Conservation (phyloP, 345 rosid species). For the Camelina laxa region DNA sequence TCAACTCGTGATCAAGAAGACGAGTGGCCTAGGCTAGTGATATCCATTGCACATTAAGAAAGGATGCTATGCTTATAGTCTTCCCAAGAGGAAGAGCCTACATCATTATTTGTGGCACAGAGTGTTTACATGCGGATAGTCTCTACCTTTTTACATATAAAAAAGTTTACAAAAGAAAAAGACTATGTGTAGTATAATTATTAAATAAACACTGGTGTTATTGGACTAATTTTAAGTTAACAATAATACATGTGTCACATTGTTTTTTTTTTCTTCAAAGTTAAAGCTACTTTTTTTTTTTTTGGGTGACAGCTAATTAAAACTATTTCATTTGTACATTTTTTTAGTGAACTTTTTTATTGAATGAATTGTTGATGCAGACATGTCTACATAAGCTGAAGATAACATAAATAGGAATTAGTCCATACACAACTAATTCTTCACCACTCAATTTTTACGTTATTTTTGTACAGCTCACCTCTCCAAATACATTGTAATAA, state of each 20-base stretch:
- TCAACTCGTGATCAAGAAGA: constrained; percentile 41
- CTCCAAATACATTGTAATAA: neutral
- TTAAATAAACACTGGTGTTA: no score
- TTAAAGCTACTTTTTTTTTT: no score
- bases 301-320: no score
- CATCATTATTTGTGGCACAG: constrained; percentile 60
- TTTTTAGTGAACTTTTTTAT: neutral
- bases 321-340: neutral
- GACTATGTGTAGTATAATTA: no score
- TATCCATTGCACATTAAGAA: constrained; percentile 45
- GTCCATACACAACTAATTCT: neutral
- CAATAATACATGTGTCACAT: no score
- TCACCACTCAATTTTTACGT: neutral
- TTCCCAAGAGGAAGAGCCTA: constrained; percentile 60
- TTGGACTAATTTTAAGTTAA: no score
- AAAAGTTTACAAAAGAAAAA: no score
- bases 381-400: neutral
- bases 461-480: neutral
- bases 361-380: neutral
- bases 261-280: no score
- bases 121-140: constrained; percentile 70
- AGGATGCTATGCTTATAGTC: constrained; percentile 49
- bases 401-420: neutral
- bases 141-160: constrained; percentile 32
- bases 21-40: constrained; percentile 47